Evolutionary conservation across 768 basidiomycete species (phyloP), one percentile per base, ranked within the genome.

Genomic region (Krasilnikovozyma curviuscula): DNA sequence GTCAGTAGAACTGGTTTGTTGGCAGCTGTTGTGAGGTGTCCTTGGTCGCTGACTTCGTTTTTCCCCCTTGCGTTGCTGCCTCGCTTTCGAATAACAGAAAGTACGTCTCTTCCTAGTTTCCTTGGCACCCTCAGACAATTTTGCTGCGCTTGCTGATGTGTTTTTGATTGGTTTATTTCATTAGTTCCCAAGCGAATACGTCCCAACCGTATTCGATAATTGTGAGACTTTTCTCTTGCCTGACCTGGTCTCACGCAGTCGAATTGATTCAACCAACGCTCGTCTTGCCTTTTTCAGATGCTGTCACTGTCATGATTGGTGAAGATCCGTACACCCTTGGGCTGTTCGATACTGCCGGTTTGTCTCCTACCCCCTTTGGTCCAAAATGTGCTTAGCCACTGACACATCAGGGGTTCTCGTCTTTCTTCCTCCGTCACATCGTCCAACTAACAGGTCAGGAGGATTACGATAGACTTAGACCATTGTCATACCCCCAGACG

Each of bases 261-360:
- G 28, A 16, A 5, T 23, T 13, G 8, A 34, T 5, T 42, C 19
- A 41, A 13, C 18, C 8, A 2, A n/a, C 18, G 12, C 1, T 14
- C 50, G 31, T 35, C 12, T 45, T 28, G 18, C 14, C 28, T 35
- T 13, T 8, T 40, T n/a, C 41, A 65, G 60, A 63, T 45, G 93
- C 93, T 53, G 93, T 97, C 54, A 97, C 91, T n/a, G 93, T 98
- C 50, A 97, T 98, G 93, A 97, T 98, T 68, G 91, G 91, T 45
- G 93, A 97, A 61, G 91, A 97, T 68, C 91, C 93, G 45, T 97
- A 97, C 67, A 97, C 93, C 55, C 70, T 98, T 62, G 93, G 93
- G 48, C 67, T 98, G 57, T 98, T 97, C 67, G 93, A 98, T 73
- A 98, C 93, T 52, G 93, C 93, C 58, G 88, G 88, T 88, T 55